Percentiles rank a stretch among this genome's conserved stretches.
These are phyloP conservation scores for Naganishia liquefaciens DNA, from an alignment of 1,284 basidiomycete species.

Conservation along the genomic window DNA sequence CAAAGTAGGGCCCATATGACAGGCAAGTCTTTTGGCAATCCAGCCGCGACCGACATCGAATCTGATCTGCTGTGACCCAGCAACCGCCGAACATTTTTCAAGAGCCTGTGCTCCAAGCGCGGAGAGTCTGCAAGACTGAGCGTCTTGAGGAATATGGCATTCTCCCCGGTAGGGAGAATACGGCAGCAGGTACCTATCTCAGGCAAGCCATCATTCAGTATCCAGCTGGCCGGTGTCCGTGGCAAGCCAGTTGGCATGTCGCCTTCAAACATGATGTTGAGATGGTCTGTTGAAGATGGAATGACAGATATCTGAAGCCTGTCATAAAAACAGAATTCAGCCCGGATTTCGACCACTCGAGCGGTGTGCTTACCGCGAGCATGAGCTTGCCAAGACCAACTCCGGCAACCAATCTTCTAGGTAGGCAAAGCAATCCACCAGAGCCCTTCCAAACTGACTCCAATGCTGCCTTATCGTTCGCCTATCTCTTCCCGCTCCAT, in stretches of 20 bases:
- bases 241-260: background rate
- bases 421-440: conserved; percentile 28
- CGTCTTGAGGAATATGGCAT: conserved; percentile 16
- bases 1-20: conserved; percentile 15
- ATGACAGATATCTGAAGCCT: conserved; percentile 1
- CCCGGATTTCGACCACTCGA: background rate
- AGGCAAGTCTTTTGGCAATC: background rate
- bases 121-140: conserved; percentile 6
- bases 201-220: conserved; percentile 11
- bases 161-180: conserved; percentile 1
- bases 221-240: conserved; percentile 6
- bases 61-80: conserved; percentile 1
- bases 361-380: background rate
- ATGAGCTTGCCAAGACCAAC: conserved; percentile 13
- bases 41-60: background rate
- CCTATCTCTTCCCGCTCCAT: background rate
- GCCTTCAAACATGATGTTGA: conserved; percentile 1
- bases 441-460: conserved; percentile 15
- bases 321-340: background rate
- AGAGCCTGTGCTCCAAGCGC: conserved; percentile 3
- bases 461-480: background rate
- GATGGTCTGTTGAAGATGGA: conserved; percentile 15
- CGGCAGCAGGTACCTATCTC: background rate
- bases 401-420: conserved; percentile 28
- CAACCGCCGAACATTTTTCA: background rate